Percentiles rank a stretch among this genome's conserved stretches.
Evolutionary conservation across 2,329 filamentous ascomycete genomes (phyloP).

Genomic region (Nothomitra cinnamomea): DNA sequence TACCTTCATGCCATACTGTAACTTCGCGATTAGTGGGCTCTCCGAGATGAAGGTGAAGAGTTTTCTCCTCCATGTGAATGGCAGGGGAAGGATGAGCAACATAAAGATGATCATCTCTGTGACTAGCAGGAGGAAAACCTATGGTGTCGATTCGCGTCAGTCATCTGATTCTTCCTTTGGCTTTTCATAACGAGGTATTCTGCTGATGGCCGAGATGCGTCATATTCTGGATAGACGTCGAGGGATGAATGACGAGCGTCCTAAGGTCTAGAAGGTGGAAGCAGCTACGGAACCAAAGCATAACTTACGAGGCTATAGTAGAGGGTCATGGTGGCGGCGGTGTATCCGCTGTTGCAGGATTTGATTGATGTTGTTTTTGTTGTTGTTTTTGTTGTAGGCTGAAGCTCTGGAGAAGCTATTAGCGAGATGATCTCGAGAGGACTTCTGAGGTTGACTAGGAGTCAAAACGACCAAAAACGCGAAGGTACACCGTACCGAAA

Average conservation of each 20-base stretch:
- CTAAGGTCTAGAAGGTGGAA: neutral
- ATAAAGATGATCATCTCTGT: slow-evolving; percentile 33
- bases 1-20: slow-evolving; percentile 92
- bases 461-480: no score
- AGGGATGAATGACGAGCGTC: neutral
- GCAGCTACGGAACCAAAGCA: neutral
- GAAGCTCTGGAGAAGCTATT: neutral
- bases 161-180: slow-evolving; percentile 2
- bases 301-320: slow-evolving; percentile 48
- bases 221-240: neutral
- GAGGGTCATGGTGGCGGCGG: slow-evolving; percentile 41
- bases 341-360: neutral
- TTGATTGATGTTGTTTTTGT: slow-evolving; percentile 1
- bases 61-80: slow-evolving; percentile 69
- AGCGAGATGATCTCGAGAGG: neutral
- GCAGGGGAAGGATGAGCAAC: slow-evolving; percentile 54
- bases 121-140: slow-evolving; percentile 33
- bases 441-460: no score
- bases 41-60: slow-evolving; percentile 95
- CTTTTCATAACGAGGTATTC: neutral
- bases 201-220: neutral
- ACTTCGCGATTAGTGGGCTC: slow-evolving; percentile 66
- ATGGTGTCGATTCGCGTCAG: slow-evolving; percentile 4
- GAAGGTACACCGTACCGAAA: neutral
- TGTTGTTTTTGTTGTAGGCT: neutral